phyloP scores from a whole-genome alignment of 441 rosid genomes.

The Euphorbia schlechtendalii region DNA sequence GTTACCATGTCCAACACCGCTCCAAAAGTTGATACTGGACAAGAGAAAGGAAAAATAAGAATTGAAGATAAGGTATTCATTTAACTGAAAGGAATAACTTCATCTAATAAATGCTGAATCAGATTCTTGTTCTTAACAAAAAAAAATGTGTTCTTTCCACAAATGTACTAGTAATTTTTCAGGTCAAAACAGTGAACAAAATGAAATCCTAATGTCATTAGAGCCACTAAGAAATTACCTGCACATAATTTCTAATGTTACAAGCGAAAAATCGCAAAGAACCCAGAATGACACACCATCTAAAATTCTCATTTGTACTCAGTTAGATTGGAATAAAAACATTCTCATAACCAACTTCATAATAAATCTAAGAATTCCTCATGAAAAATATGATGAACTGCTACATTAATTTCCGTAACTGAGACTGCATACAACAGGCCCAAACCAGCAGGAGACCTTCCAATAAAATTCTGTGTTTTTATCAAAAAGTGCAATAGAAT shows the following conservation, averaged over 20 bases:
- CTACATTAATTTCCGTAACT: not conserved
- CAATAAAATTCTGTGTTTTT: not conserved
- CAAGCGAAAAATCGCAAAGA: not conserved
- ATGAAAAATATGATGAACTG: too few species aligned
- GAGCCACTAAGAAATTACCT: too few species aligned
- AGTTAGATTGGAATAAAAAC: not conserved
- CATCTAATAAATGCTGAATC: not conserved
- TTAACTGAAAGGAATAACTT: not conserved
- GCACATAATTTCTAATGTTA: not conserved
- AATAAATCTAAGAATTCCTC: not conserved
- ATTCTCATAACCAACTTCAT: not conserved
- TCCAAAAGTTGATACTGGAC: conserved; percentile 90
- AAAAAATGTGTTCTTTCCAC: not conserved
- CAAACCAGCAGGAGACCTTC: not conserved
- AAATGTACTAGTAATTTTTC: not conserved
- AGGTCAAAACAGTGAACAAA: not conserved
- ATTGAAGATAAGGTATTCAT: conserved; percentile 4
- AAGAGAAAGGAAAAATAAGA: conserved; percentile 20
- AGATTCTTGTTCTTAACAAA: not conserved
- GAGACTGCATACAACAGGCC: not conserved
- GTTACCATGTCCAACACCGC: conserved; percentile 98
- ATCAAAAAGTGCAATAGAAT: not conserved
- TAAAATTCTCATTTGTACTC: not conserved
- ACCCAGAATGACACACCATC: not conserved
- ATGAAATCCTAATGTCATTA: not conserved